Conservation (phyloP, 495 filamentous ascomycete genomes). For the Tuber microsphaerosporum region DNA sequence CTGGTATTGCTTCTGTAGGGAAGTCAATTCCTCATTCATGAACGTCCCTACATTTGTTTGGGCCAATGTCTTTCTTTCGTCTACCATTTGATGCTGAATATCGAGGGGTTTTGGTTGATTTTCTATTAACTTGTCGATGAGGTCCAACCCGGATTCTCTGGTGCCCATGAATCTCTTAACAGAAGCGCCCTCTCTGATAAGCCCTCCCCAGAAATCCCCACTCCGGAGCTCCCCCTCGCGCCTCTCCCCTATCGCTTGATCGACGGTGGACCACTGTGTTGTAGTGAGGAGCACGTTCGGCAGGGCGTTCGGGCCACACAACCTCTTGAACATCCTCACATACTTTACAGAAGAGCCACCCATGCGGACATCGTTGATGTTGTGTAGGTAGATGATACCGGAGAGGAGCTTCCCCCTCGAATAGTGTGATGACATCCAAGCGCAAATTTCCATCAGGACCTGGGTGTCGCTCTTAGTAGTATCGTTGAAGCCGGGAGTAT, state of each 20-base stretch:
- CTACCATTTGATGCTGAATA: constrained; percentile 45
- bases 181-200: too few relatives aligned
- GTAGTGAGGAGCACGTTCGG: too few relatives aligned
- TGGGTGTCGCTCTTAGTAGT: constrained; percentile 44
- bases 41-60: constrained; percentile 43
- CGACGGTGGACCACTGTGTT: constrained; percentile 19
- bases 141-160: constrained; percentile 39
- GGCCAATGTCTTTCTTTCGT: constrained; percentile 35
- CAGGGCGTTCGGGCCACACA: constrained; percentile 41
- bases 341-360: too few relatives aligned
- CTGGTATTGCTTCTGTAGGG: constrained; percentile 13
- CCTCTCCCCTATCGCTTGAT: constrained; percentile 22
- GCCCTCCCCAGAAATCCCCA: too few relatives aligned
- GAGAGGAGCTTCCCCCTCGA: constrained; percentile 30
- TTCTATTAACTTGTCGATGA: constrained; percentile 28
- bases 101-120: constrained; percentile 33
- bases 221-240: constrained; percentile 1
- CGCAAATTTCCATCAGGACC: constrained; percentile 43
- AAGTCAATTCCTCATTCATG: constrained; percentile 37
- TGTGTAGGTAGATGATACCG: constrained; percentile 48
- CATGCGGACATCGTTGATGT: constrained; percentile 38
- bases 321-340: constrained; percentile 45
- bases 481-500: constrained; percentile 52
- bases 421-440: constrained; percentile 38
- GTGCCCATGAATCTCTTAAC: too few relatives aligned